A percentile compares a stretch with the other conserved stretches of the same genome.
These are phyloP conservation scores for Pythium oligandrum DNA, from an alignment of 352 stramenopile genomes.

Conservation along the genomic window DNA sequence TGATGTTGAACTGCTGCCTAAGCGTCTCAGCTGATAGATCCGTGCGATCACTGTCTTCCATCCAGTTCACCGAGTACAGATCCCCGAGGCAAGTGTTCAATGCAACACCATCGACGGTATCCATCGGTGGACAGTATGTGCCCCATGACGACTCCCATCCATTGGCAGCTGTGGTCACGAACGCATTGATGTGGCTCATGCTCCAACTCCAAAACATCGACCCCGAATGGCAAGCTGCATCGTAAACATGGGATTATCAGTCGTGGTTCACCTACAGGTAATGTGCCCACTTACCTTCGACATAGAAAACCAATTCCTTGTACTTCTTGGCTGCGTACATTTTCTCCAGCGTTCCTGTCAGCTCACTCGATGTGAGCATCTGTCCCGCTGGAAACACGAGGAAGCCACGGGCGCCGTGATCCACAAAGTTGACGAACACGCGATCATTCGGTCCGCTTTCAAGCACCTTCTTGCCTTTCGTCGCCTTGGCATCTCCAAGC, in stretches of 20 bases:
- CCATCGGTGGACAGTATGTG: constrained; percentile 83
- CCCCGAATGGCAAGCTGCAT: constrained; percentile 82
- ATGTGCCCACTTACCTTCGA: constrained; percentile 50
- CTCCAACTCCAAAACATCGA: constrained; percentile 86
- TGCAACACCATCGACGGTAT: constrained; percentile 60
- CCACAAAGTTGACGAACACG: constrained; percentile 92
- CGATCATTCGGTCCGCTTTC: constrained; percentile 78
- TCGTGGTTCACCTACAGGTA: background rate
- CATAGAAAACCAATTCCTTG: constrained; percentile 90
- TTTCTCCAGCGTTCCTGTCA: constrained; percentile 58
- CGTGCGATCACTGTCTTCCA: constrained; percentile 86
- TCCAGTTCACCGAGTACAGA: constrained; percentile 90
- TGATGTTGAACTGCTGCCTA: constrained; percentile 59
- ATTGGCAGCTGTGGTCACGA: constrained; percentile 88
- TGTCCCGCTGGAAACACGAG: constrained; percentile 80
- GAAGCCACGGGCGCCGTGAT: constrained; percentile 85
- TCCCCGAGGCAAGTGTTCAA: constrained; percentile 85
- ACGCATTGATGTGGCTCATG: constrained; percentile 81
- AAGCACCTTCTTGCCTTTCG: constrained; percentile 73
- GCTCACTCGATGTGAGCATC: constrained; percentile 57
- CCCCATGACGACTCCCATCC: constrained; percentile 85
- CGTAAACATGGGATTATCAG: constrained; percentile 4
- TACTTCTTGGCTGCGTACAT: constrained; percentile 87
- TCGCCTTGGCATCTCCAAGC: constrained; percentile 56
- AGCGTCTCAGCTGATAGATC: constrained; percentile 78